Evolutionary conservation across 495 filamentous ascomycete species (phyloP), one percentile per base, ranked within the genome.

Genomic region (Penicillium diatomitis): DNA sequence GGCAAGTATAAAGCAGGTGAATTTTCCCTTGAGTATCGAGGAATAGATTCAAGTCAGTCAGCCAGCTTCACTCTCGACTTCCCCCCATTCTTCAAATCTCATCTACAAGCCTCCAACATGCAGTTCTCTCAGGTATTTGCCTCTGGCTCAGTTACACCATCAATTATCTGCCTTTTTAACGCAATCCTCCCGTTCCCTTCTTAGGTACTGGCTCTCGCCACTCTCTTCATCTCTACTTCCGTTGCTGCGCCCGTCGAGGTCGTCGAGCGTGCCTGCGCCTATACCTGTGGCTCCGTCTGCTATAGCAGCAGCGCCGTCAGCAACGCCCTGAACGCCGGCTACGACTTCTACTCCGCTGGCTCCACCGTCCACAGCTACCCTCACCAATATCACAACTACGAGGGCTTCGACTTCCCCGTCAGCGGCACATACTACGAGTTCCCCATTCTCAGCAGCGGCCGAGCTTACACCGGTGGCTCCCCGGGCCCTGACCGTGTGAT

Each of bases 401-500:
- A 90, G 61, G 82, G 79, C 36, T 87, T 88, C 63, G 66, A 64
- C 47, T 88, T 90, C 67, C 69, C 74, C 33, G 74, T 78, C 5
- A 52, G 60, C 1, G 74, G 74, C n/a, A 80, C 83, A 0, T 88
- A 81, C 68, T 83, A 85, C 52, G 85, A 88, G 60, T 88, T 80
- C 61, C 86, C 86, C 2, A 82, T 90, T 48, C 51, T 85, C 57
- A 69, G 55, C 44, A 71, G 66, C 46, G 73, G 70, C 49, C 47
- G 56, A 2, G 61, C 75, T 2, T 90, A 86, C 54, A 69, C 55
- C 35, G 82, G 85, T 45, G 83, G 84, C 29, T 77, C 71, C 6
- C 85, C 85, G 0, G 85, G 86, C 1, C 63, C 84, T 7, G 85
- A 88, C 60, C 74, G 85, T n/a, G 79, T 90, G 40, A 66, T 90